Percentiles rank a stretch among this genome's conserved stretches.
Evolutionary conservation across 2,329 filamentous ascomycete genomes (phyloP).

Genomic region (Sphaerulina musiva): DNA sequence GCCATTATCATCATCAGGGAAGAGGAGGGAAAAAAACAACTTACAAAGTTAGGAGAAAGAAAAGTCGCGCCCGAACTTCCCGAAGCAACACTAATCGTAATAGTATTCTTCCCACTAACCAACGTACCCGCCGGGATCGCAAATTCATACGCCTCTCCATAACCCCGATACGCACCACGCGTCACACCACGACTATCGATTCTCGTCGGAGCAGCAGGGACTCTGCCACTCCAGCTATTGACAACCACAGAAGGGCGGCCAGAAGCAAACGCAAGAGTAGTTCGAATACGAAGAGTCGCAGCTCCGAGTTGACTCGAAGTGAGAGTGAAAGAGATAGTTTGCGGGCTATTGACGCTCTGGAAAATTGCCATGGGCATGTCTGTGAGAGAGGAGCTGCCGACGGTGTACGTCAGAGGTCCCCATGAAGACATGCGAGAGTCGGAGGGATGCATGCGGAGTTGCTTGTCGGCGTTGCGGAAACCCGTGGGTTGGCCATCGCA

Average conservation of each 20-base stretch:
- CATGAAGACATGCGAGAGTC: slow-evolving; percentile 29
- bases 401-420: slow-evolving; percentile 9
- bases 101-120: slow-evolving; percentile 7
- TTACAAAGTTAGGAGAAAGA: slow-evolving; percentile 16
- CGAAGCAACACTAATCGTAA: slow-evolving; percentile 11
- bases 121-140: slow-evolving; percentile 4
- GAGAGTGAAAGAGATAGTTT: slow-evolving; percentile 10
- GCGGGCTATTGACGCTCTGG: slow-evolving; percentile 12
- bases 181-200: slow-evolving; percentile 17
- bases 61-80: slow-evolving; percentile 6
- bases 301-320: not conserved
- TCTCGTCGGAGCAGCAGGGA: slow-evolving; percentile 7
- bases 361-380: slow-evolving; percentile 16
- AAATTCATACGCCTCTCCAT: slow-evolving; percentile 16
- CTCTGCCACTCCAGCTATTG: slow-evolving; percentile 4
- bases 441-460: slow-evolving; percentile 62
- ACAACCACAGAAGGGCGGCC: slow-evolving; percentile 9
- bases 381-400: slow-evolving; percentile 3
- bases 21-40: not conserved
- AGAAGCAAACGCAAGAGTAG: slow-evolving; percentile 14
- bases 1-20: too few species aligned
- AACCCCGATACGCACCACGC: slow-evolving; percentile 14
- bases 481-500: slow-evolving; percentile 55
- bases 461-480: slow-evolving; percentile 61
- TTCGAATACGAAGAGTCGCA: slow-evolving; percentile 13